Evolutionary conservation across 352 stramenopile genomes (phyloP), one percentile per base, ranked within the genome.

Genomic region (Phytophthora brassicae): DNA sequence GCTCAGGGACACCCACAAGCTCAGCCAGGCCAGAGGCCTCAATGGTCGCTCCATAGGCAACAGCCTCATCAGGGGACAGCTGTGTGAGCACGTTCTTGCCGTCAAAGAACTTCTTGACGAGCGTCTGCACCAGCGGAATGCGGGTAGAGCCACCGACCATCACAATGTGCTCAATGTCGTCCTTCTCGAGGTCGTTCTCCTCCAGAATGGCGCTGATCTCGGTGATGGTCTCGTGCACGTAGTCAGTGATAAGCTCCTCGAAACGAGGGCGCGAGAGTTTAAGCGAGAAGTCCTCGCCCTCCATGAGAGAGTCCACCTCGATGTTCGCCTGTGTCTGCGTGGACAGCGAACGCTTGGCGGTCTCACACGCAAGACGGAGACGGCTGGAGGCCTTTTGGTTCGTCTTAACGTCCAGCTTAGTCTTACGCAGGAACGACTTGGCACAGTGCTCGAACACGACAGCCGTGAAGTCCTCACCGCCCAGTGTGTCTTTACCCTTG

Each of bases 291-390:
- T 99, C 97, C 58, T 98, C 93, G 36, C 96, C 96, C 52, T 99
- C 97, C 74, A 98, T 97, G 16, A 99, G 89, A 52, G 91, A 97
- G 80, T 99, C 97, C 46, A 99, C 97, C 63, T 99, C 95, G 69
- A 99, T 98, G 74, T 96, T 95, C 20, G 92, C 94, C 81, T 98
- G 94, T 49, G 91, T 97, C 56, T 97, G 97, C 19, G 87, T 92
- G 14, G 96, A 99, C 39, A 99, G 86, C 52, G 95, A 97, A 56
- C 95, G 90, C 94, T 99, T 99, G 43, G 97, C 97, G 31, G 94
- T 81, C 81, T 99, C 97, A 60, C 96, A 99, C 4, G 95, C 95
- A 50, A 97, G 95, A 46, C 95, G 88, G 11, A 99, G 84, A 69
- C 97, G 92, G 71, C 93, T 96, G 39, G 97, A 86, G 20, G 96